Conservation (phyloP, 768 basidiomycete species). For the Collybia sordida region DNA sequence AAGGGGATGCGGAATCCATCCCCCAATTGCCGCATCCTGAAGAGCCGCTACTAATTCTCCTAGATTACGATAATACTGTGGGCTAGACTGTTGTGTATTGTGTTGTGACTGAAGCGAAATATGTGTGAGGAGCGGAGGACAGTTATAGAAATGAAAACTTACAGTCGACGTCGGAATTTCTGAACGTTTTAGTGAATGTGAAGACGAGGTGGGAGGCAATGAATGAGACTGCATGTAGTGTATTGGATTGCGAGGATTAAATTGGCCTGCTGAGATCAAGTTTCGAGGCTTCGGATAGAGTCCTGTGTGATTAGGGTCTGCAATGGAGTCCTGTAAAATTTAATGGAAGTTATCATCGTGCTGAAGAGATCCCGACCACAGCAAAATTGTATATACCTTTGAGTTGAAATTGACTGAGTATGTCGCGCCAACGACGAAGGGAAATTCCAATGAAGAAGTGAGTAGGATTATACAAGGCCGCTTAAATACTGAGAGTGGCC, state of each 20-base stretch:
- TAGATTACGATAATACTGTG: conserved; percentile 3
- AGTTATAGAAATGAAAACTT: no score
- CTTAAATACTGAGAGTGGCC: background rate
- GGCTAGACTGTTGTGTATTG: background rate
- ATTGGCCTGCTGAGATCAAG: no score
- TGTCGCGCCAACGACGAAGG: background rate
- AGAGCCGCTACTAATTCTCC: conserved; percentile 3
- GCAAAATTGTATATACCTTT: background rate
- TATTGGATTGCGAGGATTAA: no score
- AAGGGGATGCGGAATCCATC: conserved; percentile 18
- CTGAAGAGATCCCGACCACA: background rate
- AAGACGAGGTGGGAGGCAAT: no score
- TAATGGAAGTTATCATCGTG: no score
- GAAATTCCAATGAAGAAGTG: background rate
- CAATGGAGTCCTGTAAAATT: no score
- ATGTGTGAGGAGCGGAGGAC: background rate
- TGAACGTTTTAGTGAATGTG: no score
- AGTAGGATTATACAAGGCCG: background rate
- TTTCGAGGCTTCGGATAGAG: no score
- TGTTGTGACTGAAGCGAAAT: background rate
- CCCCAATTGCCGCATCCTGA: conserved; percentile 3
- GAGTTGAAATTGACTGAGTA: background rate
- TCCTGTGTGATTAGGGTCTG: no score
- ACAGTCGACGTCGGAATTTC: no score
- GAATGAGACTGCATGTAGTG: no score